Base-by-base conservation (phyloP, 1,139 yeast genomes). In the Kluyveromyces sp. region DNA sequence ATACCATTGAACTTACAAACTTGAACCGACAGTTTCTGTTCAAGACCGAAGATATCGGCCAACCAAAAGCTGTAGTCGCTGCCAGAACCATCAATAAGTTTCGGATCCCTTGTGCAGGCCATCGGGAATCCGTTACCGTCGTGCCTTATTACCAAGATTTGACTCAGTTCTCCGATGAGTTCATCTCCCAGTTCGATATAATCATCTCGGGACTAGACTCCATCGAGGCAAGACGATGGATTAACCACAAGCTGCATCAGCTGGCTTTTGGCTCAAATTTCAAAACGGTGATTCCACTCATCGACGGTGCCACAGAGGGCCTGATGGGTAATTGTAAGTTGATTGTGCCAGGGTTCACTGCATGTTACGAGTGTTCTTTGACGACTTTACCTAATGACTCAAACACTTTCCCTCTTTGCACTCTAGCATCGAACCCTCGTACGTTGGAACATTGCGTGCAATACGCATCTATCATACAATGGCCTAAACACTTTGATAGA, bases 261-360 rank as follows among this genome's bases (percentile, higher is more conserved):
- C 56, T 86, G 56, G 85, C 83, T 4, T 78, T 74, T 47, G 61
- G 61, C 0, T 65, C 69, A 4, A 73, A 74, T 43, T 77, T 77
- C 29, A 75, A 74, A 39, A 64, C 70, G 1, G 65, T 85, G 28
- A 82, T 86, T 34, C 96, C 97, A 0, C 65, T 92, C 59, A 78
- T 92, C 28, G 98, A 92, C 59, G 97, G 97, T 2, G 98, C 97
- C 2, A 84, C 96, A 0, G 97, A 92, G 58, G 97, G 97, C 0
- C 83, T 92, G 57, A 75, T 86, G 51, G 98, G 98, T 3, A 96
- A 92, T 58, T 78, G 89, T 13, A 80, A 95, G 56, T 85, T 88
- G 9, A 87, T 89, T 34, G 65, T 88, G 15, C 97, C 98, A 0
- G 78, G 89, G 0, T 64, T 87, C 28, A 78, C 92, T 0, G 83